phyloP scores from a whole-genome alignment of 768 basidiomycete species.

The Tulasnella sp. region DNA sequence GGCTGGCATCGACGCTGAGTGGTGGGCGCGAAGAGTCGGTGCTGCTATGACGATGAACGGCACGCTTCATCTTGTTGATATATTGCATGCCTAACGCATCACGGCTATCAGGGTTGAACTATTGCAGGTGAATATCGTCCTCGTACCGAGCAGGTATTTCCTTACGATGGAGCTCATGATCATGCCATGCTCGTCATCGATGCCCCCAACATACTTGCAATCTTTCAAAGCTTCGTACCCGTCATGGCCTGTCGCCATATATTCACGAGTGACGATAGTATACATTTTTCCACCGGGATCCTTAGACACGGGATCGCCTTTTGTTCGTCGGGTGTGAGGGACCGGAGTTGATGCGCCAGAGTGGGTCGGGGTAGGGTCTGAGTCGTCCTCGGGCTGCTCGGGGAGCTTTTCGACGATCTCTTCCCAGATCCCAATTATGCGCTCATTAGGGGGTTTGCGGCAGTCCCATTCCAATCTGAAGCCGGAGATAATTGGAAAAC shows the following conservation, averaged over 20 bases:
- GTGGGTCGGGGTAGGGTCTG: constrained; percentile 25
- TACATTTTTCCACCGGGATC: constrained; percentile 46
- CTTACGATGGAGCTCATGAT: constrained; percentile 68
- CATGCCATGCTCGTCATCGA: constrained; percentile 75
- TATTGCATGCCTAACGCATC: constrained; percentile 48
- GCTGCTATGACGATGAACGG: constrained; percentile 19
- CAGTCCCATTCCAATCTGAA: constrained; percentile 83
- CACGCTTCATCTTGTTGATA: constrained; percentile 50
- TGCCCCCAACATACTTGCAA: constrained; percentile 40
- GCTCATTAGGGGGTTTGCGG: constrained; percentile 49
- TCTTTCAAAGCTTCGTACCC: constrained; percentile 61
- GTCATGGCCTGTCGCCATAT: constrained; percentile 75
- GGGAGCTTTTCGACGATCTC: constrained; percentile 29
- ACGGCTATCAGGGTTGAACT: not conserved
- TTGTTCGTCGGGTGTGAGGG: constrained; percentile 1
- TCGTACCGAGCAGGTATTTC: constrained; percentile 67
- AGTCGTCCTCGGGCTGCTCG: constrained; percentile 24
- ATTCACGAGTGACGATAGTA: constrained; percentile 73
- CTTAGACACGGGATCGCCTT: constrained; percentile 25
- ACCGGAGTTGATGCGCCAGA: constrained; percentile 11
- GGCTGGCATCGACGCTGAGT: constrained; percentile 17
- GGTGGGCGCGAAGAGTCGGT: constrained; percentile 1
- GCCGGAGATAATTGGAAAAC: constrained; percentile 81
- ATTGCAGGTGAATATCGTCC: not conserved
- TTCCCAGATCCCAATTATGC: constrained; percentile 63